phyloP scores from a whole-genome alignment of 805 yeast genomes.

The Hanseniaspora meyeri region DNA sequence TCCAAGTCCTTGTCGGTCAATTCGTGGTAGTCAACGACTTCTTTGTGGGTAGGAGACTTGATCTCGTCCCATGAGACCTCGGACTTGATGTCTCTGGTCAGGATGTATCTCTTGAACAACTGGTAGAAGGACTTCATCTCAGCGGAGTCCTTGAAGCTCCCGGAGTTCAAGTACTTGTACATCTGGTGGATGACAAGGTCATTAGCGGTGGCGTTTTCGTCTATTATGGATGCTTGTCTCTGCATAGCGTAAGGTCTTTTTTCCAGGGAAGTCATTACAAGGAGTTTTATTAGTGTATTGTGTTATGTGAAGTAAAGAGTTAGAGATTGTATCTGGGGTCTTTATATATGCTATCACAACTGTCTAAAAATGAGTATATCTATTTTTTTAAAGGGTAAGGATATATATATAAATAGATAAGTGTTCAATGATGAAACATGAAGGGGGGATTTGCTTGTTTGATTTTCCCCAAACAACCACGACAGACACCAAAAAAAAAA shows the following conservation, averaged over 20 bases:
- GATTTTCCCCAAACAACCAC: too few relatives aligned
- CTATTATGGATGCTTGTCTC: constrained; percentile 7
- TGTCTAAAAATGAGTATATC: too few relatives aligned
- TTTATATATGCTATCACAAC: too few relatives aligned
- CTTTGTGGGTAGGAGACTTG: constrained; percentile 77
- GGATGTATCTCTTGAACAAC: constrained; percentile 78
- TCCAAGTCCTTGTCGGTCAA: constrained; percentile 26
- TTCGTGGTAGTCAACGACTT: constrained; percentile 67
- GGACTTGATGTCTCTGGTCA: constrained; percentile 77
- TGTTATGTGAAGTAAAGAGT: not conserved
- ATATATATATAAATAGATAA: too few relatives aligned
- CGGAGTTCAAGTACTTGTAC: constrained; percentile 23
- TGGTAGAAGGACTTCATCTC: constrained; percentile 93
- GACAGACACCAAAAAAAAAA: too few relatives aligned
- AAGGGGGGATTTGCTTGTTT: too few relatives aligned
- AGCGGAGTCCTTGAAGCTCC: constrained; percentile 48
- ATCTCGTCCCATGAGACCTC: constrained; percentile 85
- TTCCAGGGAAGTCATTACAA: constrained; percentile 11
- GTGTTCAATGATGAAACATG: too few relatives aligned
- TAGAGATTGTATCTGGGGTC: too few relatives aligned
- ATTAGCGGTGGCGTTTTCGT: constrained; percentile 9
- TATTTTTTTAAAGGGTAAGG: too few relatives aligned
- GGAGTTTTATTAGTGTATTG: not conserved
- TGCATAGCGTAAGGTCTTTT: not conserved
- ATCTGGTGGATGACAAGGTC: constrained; percentile 13